phyloP scores from a whole-genome alignment of 192 early-diverging fungal genomes.

The Helicostylum pulchrum region DNA sequence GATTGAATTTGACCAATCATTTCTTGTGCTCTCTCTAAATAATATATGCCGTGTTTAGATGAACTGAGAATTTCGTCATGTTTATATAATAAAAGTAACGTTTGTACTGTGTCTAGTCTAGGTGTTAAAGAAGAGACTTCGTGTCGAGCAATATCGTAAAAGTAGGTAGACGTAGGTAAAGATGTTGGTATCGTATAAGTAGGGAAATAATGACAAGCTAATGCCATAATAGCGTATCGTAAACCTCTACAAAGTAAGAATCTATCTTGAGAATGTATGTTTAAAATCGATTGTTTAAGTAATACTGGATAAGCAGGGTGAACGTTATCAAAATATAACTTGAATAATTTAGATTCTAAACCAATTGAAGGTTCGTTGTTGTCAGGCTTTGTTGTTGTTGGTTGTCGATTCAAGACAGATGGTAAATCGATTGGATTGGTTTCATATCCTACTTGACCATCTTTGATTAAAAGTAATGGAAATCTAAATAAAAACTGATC shows the following conservation, averaged over 20 bases:
- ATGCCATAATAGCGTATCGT: constrained; percentile 15
- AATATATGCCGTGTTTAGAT: constrained; percentile 7
- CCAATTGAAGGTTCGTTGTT: constrained; percentile 1
- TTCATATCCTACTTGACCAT: constrained; percentile 18
- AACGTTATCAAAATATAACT: constrained; percentile 17
- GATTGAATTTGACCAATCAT: constrained; percentile 6
- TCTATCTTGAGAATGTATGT: constrained; percentile 10
- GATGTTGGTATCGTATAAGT: no score
- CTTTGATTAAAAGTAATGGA: constrained; percentile 12
- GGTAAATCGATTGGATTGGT: neutral
- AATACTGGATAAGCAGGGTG: constrained; percentile 17
- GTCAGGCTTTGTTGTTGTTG: neutral
- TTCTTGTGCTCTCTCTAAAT: constrained; percentile 1
- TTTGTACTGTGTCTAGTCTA: constrained; percentile 3
- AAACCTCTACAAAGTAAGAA: constrained; percentile 1
- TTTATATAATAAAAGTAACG: constrained; percentile 5
- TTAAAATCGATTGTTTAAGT: constrained; percentile 1
- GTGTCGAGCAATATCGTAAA: neutral
- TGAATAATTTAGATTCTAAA: constrained; percentile 6
- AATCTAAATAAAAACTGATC: constrained; percentile 6
- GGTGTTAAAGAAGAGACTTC: neutral
- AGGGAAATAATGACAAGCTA: constrained; percentile 9
- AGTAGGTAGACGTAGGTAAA: neutral
- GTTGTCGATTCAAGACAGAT: neutral
- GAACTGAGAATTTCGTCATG: constrained; percentile 1